A percentile compares a stretch with the other conserved stretches of the same genome.
Conservation (phyloP, 257 asterid genomes). For the Rhazya stricta region DNA sequence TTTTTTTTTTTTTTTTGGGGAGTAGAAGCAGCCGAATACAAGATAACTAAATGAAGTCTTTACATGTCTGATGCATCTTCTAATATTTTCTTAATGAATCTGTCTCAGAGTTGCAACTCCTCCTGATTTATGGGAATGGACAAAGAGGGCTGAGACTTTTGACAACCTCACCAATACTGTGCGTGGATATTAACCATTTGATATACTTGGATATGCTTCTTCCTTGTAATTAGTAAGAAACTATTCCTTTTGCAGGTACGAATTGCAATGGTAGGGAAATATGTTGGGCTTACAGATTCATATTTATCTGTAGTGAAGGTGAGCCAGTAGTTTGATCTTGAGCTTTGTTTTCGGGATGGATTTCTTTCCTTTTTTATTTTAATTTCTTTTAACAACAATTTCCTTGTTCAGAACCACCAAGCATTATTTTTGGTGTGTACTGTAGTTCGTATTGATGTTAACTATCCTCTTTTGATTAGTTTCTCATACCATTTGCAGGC, state of each 20-base stretch:
- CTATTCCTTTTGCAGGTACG: conserved; percentile 55
- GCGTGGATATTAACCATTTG: conserved; percentile 28
- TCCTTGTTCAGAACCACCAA: background rate
- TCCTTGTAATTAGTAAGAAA: conserved; percentile 13
- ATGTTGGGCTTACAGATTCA: conserved; percentile 90
- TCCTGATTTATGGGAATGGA: conserved; percentile 87
- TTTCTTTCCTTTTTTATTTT: background rate
- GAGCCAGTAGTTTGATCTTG: conserved; percentile 1
- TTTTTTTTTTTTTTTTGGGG: background rate
- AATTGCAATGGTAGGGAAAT: conserved; percentile 97
- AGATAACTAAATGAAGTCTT: background rate
- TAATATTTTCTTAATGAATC: conserved; percentile 24
- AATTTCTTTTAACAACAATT: background rate
- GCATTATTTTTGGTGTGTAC: background rate
- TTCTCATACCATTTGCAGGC: conserved; percentile 49
- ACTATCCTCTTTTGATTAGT: conserved; percentile 8
- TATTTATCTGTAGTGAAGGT: conserved; percentile 98
- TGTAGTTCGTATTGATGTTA: background rate
- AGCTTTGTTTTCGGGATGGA: background rate
- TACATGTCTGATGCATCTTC: background rate
- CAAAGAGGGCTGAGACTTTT: conserved; percentile 73
- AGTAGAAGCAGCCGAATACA: background rate
- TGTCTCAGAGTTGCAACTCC: conserved; percentile 60
- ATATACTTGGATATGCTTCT: background rate
- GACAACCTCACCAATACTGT: conserved; percentile 80